A percentile compares a stretch with the other conserved stretches of the same genome.
Conservation (phyloP, 768 basidiomycete species). For the Rhizopogon vulgaris region DNA sequence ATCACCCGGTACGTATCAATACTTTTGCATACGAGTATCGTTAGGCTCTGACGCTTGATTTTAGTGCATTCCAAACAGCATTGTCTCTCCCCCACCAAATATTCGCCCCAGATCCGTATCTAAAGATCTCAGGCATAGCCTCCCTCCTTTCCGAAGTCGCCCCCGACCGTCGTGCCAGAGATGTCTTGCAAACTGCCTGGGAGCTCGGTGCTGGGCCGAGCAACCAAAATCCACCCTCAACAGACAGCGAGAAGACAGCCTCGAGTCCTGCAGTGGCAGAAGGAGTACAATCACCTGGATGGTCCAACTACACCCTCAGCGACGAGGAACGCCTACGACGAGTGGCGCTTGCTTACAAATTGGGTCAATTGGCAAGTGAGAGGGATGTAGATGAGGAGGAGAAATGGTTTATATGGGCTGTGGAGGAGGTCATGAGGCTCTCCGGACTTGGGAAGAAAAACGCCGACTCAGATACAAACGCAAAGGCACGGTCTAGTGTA, state of each 20-base stretch:
- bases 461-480: neutral
- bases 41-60: constrained; percentile 5
- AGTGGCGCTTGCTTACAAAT: constrained; percentile 39
- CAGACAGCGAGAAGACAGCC: neutral
- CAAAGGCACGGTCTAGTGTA: constrained; percentile 16
- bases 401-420: constrained; percentile 36
- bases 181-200: constrained; percentile 18
- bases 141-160: constrained; percentile 51
- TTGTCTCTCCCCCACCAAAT: constrained; percentile 33
- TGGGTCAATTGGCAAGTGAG: constrained; percentile 35
- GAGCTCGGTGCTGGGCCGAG: constrained; percentile 9
- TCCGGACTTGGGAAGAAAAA: constrained; percentile 9
- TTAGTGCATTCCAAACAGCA: constrained; percentile 53
- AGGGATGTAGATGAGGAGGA: constrained; percentile 34
- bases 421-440: constrained; percentile 36
- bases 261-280: neutral
- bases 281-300: constrained; percentile 2
- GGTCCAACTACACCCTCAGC: constrained; percentile 22
- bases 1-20: constrained; percentile 42
- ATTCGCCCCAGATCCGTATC: constrained; percentile 42
- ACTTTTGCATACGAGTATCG: neutral
- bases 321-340: constrained; percentile 36
- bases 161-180: constrained; percentile 21
- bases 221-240: constrained; percentile 2
- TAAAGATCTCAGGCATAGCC: constrained; percentile 66